phyloP scores from a whole-genome alignment of 108 stramenopile genomes.

The Parmales sp. region DNA sequence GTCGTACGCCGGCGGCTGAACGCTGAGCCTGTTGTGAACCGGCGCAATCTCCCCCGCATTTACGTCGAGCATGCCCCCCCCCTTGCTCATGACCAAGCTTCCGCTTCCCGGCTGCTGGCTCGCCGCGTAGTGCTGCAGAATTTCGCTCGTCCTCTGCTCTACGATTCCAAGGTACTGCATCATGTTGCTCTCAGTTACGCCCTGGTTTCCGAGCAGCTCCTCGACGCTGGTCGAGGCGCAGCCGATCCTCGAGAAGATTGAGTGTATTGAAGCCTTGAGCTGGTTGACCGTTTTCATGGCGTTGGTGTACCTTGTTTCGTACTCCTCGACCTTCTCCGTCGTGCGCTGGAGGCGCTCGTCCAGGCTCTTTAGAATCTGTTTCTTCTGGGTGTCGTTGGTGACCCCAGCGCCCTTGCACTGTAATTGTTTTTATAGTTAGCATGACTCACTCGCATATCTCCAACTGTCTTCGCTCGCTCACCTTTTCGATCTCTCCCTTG shows the following conservation, averaged over 20 bases:
- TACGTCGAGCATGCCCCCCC: background rate
- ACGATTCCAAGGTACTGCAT: conserved; percentile 61
- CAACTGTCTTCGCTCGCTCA: no score
- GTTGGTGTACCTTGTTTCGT: conserved; percentile 34
- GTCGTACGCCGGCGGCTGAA: conserved; percentile 33
- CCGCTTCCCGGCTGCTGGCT: conserved; percentile 22
- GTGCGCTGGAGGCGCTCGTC: conserved; percentile 39
- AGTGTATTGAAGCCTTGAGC: conserved; percentile 54
- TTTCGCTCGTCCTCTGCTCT: conserved; percentile 51
- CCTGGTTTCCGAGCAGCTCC: conserved; percentile 48
- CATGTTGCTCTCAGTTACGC: conserved; percentile 67
- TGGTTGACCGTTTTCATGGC: conserved; percentile 44
- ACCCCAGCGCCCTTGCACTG: conserved; percentile 41
- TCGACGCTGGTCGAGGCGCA: conserved; percentile 39
- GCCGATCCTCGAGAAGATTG: conserved; percentile 38
- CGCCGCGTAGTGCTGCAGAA: conserved; percentile 42
- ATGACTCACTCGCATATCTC: no score
- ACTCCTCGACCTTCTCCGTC: conserved; percentile 36
- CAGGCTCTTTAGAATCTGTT: conserved; percentile 33
- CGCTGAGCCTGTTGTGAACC: background rate
- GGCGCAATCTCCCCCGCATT: background rate
- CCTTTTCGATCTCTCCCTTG: conserved; percentile 44
- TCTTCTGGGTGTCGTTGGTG: conserved; percentile 41
- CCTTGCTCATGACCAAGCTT: background rate
- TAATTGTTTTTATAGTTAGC: no score